phyloP scores from a whole-genome alignment of 169 alveolate species.

The Plasmodium yoelii region DNA sequence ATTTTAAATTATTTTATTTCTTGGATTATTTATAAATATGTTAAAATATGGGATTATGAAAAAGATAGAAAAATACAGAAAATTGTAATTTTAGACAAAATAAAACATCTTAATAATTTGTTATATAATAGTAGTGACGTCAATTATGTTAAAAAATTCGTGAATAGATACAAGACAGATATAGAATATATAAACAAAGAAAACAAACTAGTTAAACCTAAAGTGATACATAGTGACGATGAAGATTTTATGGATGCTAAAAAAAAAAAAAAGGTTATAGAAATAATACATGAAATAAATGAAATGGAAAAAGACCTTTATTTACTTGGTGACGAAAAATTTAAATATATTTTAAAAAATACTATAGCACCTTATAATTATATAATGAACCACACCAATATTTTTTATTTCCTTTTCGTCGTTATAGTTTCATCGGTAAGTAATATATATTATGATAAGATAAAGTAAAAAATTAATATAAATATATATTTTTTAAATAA shows the following conservation, averaged over 20 bases:
- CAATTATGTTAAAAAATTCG: background rate
- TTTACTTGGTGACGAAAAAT: constrained; percentile 24
- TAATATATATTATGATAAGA: background rate
- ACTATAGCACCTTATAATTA: constrained; percentile 54
- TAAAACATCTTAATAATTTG: constrained; percentile 20
- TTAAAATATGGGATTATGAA: constrained; percentile 19
- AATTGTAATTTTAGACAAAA: constrained; percentile 40
- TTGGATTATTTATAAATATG: constrained; percentile 19
- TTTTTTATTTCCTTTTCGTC: constrained; percentile 59
- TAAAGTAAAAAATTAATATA: background rate
- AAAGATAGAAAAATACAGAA: constrained; percentile 49
- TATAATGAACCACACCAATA: constrained; percentile 49
- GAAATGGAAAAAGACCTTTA: constrained; percentile 19
- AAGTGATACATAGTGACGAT: constrained; percentile 72
- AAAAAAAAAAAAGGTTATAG: constrained; percentile 17
- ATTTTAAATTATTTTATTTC: constrained; percentile 63
- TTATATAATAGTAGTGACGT: constrained; percentile 7
- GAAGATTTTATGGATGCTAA: constrained; percentile 58
- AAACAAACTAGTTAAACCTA: constrained; percentile 53
- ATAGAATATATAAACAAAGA: background rate
- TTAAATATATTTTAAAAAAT: constrained; percentile 40
- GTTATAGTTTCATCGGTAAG: constrained; percentile 63
- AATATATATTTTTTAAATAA: background rate
- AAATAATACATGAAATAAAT: constrained; percentile 43
- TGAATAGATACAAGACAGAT: constrained; percentile 8